Percentiles rank a stretch among this genome's conserved stretches.
phyloP scores from a whole-genome alignment of 2,329 filamentous ascomycete genomes.

The Pestalotiopsis sp. region DNA sequence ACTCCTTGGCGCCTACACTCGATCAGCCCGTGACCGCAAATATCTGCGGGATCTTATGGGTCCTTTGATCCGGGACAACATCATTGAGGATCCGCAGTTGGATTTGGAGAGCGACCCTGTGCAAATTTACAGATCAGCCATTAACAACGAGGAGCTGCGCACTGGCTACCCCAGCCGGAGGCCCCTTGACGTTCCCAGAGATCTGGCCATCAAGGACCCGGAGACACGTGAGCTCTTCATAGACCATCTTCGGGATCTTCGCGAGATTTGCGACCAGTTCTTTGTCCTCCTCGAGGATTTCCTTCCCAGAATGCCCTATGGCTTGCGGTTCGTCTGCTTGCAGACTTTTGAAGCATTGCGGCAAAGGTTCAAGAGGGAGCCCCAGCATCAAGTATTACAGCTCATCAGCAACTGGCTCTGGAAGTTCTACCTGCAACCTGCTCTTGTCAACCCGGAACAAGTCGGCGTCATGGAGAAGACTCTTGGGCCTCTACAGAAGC shows the following conservation, averaged over 20 bases:
- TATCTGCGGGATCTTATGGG: constrained; percentile 87
- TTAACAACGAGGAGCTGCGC: constrained; percentile 95
- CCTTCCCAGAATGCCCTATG: constrained; percentile 87
- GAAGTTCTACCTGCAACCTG: constrained; percentile 91
- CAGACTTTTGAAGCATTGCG: constrained; percentile 82
- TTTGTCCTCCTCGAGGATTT: constrained; percentile 80
- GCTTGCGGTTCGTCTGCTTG: constrained; percentile 82
- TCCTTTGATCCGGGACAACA: constrained; percentile 83
- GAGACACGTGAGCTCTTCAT: constrained; percentile 94
- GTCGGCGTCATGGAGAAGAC: constrained; percentile 90
- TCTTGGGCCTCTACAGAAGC: constrained; percentile 87
- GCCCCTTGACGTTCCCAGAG: constrained; percentile 81
- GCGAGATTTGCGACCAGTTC: constrained; percentile 93
- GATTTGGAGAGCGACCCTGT: constrained; percentile 96
- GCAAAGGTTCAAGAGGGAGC: constrained; percentile 77
- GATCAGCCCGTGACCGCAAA: constrained; percentile 89
- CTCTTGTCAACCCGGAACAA: constrained; percentile 85
- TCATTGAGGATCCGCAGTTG: constrained; percentile 86
- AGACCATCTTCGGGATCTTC: constrained; percentile 87
- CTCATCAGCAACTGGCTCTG: constrained; percentile 90
- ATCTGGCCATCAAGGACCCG: constrained; percentile 92
- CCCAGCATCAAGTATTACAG: constrained; percentile 76
- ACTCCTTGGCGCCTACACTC: constrained; percentile 82
- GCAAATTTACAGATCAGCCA: constrained; percentile 92
- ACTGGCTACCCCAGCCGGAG: constrained; percentile 83